Base-by-base conservation (phyloP, 495 filamentous ascomycete species). In the Penicillium alfredii region DNA sequence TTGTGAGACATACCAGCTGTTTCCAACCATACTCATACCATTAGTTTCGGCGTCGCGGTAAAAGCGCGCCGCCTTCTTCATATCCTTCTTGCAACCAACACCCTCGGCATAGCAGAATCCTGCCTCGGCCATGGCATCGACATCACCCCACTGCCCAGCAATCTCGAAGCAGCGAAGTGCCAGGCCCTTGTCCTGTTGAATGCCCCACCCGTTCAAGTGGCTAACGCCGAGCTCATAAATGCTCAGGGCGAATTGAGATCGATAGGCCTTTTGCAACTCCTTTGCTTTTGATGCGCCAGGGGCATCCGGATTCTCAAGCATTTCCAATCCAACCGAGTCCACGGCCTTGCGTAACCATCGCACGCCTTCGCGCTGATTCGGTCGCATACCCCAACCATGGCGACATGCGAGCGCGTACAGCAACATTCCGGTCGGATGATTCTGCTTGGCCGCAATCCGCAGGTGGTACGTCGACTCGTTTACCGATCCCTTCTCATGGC, bases 151-250 rank as follows among this genome's bases (percentile, higher is more conserved):
- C 48, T 84, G 81, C 31, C 84, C 89, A 24, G 92, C 93, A 43
- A 95, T 94, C 58, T 98, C 92, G 56, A 95, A 98, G 47, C 93
- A 97, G 28, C 87, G 74, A 43, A 98, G 60, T 2, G 88, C 92
- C 35, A 95, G 70, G 4, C 73, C 67, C 54, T 94, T 94, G 53
- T 98, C 89, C 58, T 92, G 86, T 45, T 89, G 80, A 29, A 89
- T 92, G 4, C 92, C 92, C 92, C 92, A 98, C 2, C 92, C 92
- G 46, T 98, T 95, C 76, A 96, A 82, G 57, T 96, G 86, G 61
- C 85, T 92, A n/a, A 95, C 84, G 4, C 92, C 92, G 12, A 98
- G 67, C 64, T 98, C 92, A 43, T 98, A 98, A 21, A 96, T 85
- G 55, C 87, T 88, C 37, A 96, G 66, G 2, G 92, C 92, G 58